Percentiles rank a stretch among this genome's conserved stretches.
phyloP scores from a whole-genome alignment of 345 rosid genomes.

The Pelargonium nanum region DNA sequence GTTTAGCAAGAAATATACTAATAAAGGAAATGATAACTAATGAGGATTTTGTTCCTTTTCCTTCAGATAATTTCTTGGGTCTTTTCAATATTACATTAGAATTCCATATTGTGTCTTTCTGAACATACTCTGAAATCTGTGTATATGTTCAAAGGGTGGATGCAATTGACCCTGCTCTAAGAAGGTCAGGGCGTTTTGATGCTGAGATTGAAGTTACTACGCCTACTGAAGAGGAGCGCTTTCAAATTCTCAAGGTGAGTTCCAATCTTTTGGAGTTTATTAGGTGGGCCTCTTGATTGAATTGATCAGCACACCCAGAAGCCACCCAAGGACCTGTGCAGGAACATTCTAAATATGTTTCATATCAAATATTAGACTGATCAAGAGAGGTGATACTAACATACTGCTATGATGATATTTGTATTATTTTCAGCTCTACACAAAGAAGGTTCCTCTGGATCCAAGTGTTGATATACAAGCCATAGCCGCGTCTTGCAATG shows the following conservation, averaged over 20 bases:
- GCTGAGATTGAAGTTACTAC: slow-evolving; percentile 74
- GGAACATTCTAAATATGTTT: background rate
- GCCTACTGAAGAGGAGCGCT: slow-evolving; percentile 71
- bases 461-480: slow-evolving; percentile 43
- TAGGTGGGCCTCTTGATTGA: background rate
- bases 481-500: slow-evolving; percentile 74
- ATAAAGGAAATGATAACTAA: too few species aligned
- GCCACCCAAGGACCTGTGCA: background rate
- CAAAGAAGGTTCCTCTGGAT: slow-evolving; percentile 56
- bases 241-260: slow-evolving; percentile 64
- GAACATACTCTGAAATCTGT: background rate
- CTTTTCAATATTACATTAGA: background rate
- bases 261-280: slow-evolving; percentile 4
- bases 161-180: slow-evolving; percentile 67
- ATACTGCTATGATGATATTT: slow-evolving; percentile 6
- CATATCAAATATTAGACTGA: background rate
- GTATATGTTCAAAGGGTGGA: slow-evolving; percentile 41
- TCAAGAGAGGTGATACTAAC: background rate
- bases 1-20: too few species aligned
- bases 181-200: slow-evolving; percentile 83
- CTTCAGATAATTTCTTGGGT: background rate
- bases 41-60: too few species aligned
- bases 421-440: slow-evolving; percentile 50
- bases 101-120: background rate
- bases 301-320: background rate